Evolutionary conservation across 2,329 filamentous ascomycete genomes (phyloP).

Genomic region (Pseudogymnoascus sp.): DNA sequence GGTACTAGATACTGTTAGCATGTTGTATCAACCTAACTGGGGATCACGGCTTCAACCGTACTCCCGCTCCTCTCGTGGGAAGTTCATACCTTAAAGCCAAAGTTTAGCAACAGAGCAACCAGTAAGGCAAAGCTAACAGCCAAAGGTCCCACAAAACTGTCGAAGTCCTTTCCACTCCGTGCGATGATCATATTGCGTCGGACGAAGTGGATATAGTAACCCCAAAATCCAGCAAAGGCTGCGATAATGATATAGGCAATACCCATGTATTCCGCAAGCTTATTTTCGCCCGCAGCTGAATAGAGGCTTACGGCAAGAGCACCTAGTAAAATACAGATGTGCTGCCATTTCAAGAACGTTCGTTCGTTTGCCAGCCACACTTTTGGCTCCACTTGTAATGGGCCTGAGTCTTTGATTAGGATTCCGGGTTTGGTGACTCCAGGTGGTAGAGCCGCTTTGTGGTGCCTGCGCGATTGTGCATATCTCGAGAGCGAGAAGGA

Average conservation of each 20-base stretch:
- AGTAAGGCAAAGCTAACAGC: conserved; percentile 74
- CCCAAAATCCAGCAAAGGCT: conserved; percentile 77
- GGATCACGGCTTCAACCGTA: background rate
- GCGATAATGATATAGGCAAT: conserved; percentile 75
- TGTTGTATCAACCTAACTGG: background rate
- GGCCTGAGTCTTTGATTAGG: conserved; percentile 92
- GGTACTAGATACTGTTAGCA: conserved; percentile 1
- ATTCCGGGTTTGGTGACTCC: conserved; percentile 77
- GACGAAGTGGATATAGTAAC: conserved; percentile 71
- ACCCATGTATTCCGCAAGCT: conserved; percentile 70
- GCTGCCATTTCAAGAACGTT: conserved; percentile 98
- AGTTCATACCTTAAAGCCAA: conserved; percentile 64
- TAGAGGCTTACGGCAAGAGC: conserved; percentile 76
- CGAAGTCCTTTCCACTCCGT: conserved; percentile 85
- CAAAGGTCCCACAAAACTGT: conserved; percentile 77
- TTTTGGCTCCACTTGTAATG: conserved; percentile 89
- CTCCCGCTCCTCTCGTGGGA: background rate
- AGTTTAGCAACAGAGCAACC: conserved; percentile 74
- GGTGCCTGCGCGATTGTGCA: conserved; percentile 46
- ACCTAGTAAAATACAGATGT: conserved; percentile 81
- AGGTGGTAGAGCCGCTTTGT: conserved; percentile 57
- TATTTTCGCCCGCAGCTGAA: conserved; percentile 74
- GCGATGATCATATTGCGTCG: conserved; percentile 71
- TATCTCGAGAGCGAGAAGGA: conserved; percentile 76
- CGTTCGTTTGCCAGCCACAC: conserved; percentile 98